Conservation (phyloP, 306 rosid species). For the Corylus americana region DNA sequence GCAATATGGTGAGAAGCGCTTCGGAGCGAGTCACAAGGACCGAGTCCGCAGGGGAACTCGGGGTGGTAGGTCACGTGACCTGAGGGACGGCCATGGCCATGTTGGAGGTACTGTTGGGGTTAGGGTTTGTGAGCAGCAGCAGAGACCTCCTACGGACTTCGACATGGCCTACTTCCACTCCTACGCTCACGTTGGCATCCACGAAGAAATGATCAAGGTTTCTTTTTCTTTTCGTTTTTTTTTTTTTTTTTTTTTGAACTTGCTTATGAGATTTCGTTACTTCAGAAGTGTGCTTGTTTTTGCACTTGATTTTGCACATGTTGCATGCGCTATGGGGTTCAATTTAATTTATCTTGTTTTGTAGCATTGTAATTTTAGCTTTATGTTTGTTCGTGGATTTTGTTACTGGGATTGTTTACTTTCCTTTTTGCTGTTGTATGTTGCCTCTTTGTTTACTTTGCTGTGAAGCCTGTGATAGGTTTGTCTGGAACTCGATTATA, state of each 20-base stretch:
- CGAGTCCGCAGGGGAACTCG: conserved; percentile 68
- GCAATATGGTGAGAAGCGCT: conserved; percentile 21
- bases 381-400: background rate
- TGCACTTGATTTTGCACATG: background rate
- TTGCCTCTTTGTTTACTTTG: background rate
- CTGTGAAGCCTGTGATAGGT: background rate
- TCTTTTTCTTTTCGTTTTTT: background rate
- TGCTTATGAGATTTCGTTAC: background rate
- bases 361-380: background rate
- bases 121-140: conserved; percentile 74
- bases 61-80: conserved; percentile 52
- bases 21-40: conserved; percentile 38
- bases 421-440: background rate
- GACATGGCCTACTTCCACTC: conserved; percentile 94
- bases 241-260: background rate
- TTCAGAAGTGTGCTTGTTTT: background rate
- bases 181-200: conserved; percentile 93
- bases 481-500: background rate
- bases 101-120: conserved; percentile 11
- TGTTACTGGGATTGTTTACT: background rate
- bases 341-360: background rate
- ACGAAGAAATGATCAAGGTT: conserved; percentile 98
- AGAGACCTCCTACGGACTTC: conserved; percentile 76
- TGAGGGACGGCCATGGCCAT: conserved; percentile 28
- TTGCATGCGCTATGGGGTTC: background rate